Evolutionary conservation across 176 grass and related monocot genomes (phyloP).

Genomic region (Paspalum vaginatum): DNA sequence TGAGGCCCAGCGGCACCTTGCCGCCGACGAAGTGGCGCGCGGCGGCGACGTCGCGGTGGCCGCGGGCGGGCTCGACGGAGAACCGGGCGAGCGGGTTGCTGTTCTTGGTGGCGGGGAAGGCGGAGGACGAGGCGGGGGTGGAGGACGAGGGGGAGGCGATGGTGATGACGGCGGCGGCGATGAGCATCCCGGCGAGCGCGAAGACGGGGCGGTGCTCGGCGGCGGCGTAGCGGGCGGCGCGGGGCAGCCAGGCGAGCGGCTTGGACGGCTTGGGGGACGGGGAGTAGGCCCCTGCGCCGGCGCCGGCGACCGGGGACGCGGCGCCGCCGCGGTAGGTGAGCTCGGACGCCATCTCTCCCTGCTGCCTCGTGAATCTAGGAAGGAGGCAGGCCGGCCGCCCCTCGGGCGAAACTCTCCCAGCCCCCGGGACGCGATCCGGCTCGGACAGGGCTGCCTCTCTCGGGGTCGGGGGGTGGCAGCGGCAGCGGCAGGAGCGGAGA

Average conservation of each 20-base stretch:
- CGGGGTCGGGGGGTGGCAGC: conserved; percentile 28
- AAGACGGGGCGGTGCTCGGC: conserved; percentile 74
- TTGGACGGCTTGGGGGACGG: conserved; percentile 60
- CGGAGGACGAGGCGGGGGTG: not conserved
- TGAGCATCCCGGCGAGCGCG: conserved; percentile 71
- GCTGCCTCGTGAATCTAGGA: not conserved
- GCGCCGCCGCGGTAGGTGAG: conserved; percentile 71
- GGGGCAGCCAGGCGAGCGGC: conserved; percentile 62
- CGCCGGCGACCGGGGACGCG: conserved; percentile 23
- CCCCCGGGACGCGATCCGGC: conserved; percentile 16
- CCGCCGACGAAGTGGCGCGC: conserved; percentile 58
- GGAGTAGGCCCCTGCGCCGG: conserved; percentile 30
- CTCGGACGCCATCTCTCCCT: conserved; percentile 74
- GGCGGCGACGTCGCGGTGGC: conserved; percentile 9
- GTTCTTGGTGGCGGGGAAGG: not conserved
- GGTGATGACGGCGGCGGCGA: conserved; percentile 63
- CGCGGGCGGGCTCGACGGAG: conserved; percentile 27
- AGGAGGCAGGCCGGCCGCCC: not conserved
- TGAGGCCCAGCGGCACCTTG: conserved; percentile 86
- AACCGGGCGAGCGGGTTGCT: conserved; percentile 42
- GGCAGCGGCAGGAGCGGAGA: not conserved
- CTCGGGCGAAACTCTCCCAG: not conserved
- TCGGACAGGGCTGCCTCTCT: conserved; percentile 12
- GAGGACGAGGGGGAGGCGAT: conserved; percentile 31
- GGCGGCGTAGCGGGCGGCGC: conserved; percentile 58